phyloP scores from a whole-genome alignment of 192 early-diverging fungal genomes.

The Powellomyces hirtus region DNA sequence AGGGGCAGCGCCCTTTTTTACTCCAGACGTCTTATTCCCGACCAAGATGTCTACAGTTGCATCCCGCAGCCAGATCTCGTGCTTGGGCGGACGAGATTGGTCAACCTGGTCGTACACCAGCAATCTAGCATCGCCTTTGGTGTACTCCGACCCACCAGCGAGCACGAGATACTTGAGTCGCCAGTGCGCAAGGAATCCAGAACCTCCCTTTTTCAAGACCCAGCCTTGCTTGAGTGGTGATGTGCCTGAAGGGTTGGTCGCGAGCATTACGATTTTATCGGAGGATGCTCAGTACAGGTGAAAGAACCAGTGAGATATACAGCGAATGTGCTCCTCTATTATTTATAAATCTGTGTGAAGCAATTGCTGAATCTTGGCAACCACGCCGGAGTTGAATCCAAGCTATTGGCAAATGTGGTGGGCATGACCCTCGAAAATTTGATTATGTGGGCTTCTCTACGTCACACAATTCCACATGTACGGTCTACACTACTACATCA shows the following conservation, averaged over 20 bases:
- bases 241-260: neutral
- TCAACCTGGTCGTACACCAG: slow-evolving; percentile 46
- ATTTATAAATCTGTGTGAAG: no score
- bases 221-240: slow-evolving; percentile 48
- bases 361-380: no score
- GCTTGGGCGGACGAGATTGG: slow-evolving; percentile 47
- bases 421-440: no score
- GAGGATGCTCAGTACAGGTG: neutral
- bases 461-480: no score
- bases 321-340: no score
- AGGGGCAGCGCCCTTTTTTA: slow-evolving; percentile 19
- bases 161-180: slow-evolving; percentile 50
- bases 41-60: slow-evolving; percentile 20
- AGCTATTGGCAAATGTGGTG: no score
- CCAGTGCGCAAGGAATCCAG: slow-evolving; percentile 45
- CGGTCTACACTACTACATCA: no score
- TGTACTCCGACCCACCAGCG: neutral
- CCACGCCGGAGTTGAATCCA: no score
- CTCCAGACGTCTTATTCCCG: neutral
- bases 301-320: no score
- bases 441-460: no score
- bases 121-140: slow-evolving; percentile 9
- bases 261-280: neutral
- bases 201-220: slow-evolving; percentile 48
- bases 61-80: slow-evolving; percentile 37